A percentile compares a stretch with the other conserved stretches of the same genome.
phyloP scores from a whole-genome alignment of 2,329 filamentous ascomycete species.

The Dichotomopilus funicola region DNA sequence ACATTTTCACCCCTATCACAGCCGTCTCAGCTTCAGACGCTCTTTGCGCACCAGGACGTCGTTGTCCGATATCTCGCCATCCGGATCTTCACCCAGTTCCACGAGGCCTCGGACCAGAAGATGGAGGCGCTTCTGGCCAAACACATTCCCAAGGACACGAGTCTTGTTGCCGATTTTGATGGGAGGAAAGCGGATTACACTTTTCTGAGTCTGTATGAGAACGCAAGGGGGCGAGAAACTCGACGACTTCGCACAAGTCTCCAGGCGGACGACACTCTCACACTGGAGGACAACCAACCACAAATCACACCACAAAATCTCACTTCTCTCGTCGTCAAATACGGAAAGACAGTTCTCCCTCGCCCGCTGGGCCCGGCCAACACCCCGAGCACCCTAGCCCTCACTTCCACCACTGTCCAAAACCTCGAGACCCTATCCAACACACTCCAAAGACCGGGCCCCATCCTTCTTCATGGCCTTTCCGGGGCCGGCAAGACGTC shows the following conservation, averaged over 20 bases:
- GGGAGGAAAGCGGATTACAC: conserved; percentile 69
- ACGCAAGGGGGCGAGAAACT: conserved; percentile 44
- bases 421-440: conserved; percentile 67
- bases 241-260: conserved; percentile 37
- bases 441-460: conserved; percentile 59
- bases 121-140: conserved; percentile 63
- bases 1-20: conserved; percentile 54
- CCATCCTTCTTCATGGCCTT: conserved; percentile 74
- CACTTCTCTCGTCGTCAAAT: conserved; percentile 55
- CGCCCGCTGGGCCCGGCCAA: conserved; percentile 46
- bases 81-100: conserved; percentile 70
- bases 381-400: conserved; percentile 50
- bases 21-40: conserved; percentile 58
- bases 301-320: conserved; percentile 33
- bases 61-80: conserved; percentile 74
- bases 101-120: conserved; percentile 73
- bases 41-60: conserved; percentile 56
- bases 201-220: conserved; percentile 58
- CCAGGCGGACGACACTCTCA: conserved; percentile 17
- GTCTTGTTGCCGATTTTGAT: conserved; percentile 67
- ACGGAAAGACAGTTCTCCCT: conserved; percentile 63
- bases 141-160: conserved; percentile 55
- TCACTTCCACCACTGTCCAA: conserved; percentile 62
- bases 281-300: conserved; percentile 14
- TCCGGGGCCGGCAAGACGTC: conserved; percentile 89